Evolutionary conservation across 1,139 yeast genomes (phyloP).

Genomic region (Starmera stellimalicola): DNA sequence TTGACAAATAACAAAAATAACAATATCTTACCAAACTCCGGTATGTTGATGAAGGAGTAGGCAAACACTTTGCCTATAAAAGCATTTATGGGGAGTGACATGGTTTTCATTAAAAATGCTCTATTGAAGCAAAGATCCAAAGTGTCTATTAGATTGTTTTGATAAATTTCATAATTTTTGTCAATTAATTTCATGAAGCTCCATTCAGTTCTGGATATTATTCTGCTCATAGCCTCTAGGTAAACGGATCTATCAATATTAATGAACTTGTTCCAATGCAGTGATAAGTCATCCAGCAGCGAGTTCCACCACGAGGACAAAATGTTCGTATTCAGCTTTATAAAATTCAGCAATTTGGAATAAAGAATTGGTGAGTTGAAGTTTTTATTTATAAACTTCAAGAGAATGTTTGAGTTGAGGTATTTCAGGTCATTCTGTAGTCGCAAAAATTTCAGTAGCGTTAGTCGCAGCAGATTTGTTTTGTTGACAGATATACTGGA

Average conservation of each 20-base stretch:
- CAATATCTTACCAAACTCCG: constrained; percentile 53
- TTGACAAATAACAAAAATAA: constrained; percentile 52
- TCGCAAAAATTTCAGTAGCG: constrained; percentile 59
- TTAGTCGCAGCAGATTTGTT: constrained; percentile 58
- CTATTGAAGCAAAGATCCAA: constrained; percentile 37
- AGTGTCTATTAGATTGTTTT: constrained; percentile 36
- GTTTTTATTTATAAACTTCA: neutral
- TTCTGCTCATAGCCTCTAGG: constrained; percentile 62
- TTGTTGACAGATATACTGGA: constrained; percentile 36
- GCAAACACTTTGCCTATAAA: constrained; percentile 79
- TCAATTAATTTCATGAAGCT: constrained; percentile 16
- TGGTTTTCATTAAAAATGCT: constrained; percentile 42
- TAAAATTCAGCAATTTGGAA: neutral
- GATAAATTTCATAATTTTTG: constrained; percentile 21
- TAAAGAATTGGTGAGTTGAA: neutral
- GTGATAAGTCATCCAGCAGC: constrained; percentile 8
- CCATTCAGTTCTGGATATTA: constrained; percentile 64
- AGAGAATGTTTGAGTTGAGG: neutral
- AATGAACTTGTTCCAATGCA: constrained; percentile 25
- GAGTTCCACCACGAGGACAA: constrained; percentile 13
- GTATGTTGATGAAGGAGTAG: constrained; percentile 48
- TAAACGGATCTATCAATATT: constrained; percentile 59
- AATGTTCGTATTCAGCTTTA: constrained; percentile 25
- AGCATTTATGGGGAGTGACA: constrained; percentile 55
- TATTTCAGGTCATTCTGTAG: constrained; percentile 20